These are phyloP conservation scores for Malus fusca DNA, from an alignment of 306 rosid species.

Conservation along the genomic window DNA sequence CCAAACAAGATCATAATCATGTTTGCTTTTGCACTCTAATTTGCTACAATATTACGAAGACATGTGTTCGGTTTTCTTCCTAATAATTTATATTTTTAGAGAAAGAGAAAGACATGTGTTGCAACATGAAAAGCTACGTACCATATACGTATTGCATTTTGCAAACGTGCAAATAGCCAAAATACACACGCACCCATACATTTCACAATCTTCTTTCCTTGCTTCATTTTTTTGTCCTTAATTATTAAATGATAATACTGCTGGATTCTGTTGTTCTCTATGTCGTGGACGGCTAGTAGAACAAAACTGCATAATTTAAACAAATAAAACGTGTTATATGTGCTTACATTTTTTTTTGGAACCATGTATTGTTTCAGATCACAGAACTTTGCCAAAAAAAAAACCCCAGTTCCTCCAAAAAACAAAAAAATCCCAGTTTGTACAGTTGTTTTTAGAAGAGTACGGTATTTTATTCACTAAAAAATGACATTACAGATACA, in stretches of 20 bases:
- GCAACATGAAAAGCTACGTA: neutral
- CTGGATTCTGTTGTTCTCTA: neutral
- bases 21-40: too few species aligned
- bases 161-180: too few species aligned
- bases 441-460: too few species aligned
- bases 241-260: neutral
- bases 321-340: neutral
- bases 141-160: too few species aligned
- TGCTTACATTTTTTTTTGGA: neutral
- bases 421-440: neutral
- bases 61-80: too few species aligned
- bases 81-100: too few species aligned
- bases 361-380: neutral
- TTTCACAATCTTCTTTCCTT: neutral
- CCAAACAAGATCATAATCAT: too few species aligned
- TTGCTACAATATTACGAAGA: too few species aligned
- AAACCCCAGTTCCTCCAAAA: too few species aligned
- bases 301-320: too few species aligned
- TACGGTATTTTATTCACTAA: too few species aligned
- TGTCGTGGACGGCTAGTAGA: neutral
- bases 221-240: neutral
- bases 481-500: too few species aligned
- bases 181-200: neutral
- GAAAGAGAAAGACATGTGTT: neutral
- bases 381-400: neutral